Evolutionary conservation across 2,329 filamentous ascomycete species (phyloP), one percentile per base, ranked within the genome.

Genomic region (Nemania serpens): DNA sequence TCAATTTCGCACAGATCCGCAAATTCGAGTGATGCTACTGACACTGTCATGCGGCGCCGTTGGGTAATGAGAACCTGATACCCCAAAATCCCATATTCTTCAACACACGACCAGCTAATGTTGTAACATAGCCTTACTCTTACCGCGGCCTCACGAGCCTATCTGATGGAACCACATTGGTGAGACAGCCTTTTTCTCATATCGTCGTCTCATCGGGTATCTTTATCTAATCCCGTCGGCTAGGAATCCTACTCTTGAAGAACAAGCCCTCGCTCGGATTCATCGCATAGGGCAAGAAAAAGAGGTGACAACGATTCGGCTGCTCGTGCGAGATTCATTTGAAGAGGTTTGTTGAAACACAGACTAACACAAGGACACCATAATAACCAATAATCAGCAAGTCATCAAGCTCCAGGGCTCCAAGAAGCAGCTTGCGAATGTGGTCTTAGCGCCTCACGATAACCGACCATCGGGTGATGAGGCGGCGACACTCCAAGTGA

Each of bases 121-220:
- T n/a, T n/a, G n/a, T n/a, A n/a, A n/a, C n/a, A n/a, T n/a, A n/a
- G n/a, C n/a, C n/a, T n/a, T n/a, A 55, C 51, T 46, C 69, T 84
- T 0, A 82, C 80, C 0, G 77, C 71, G 0, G 81, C 81, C 0
- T 79, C 80, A 0, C 73, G 77, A 0, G 79, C 76, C 0, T 81
- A 81, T 49, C 72, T 83, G 0, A 76, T 83, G 72, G 81, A 84
- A 53, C 81, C 81, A 0, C 81, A 83, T 17, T 78, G 76, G 75
- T 77, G 65, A 58, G 67, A 11, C 33, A 41, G 2, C 4, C 17
- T 3, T 12, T 1, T 3, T 9, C 7, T 39, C 12, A 7, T n/a
- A n/a, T n/a, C n/a, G n/a, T n/a, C n/a, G n/a, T n/a, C n/a, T n/a
- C n/a, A n/a, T n/a, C n/a, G n/a, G n/a, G n/a, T n/a, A n/a, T n/a